Base-by-base conservation (phyloP, 257 asterid species). In the Nicotiana tabacum region DNA sequence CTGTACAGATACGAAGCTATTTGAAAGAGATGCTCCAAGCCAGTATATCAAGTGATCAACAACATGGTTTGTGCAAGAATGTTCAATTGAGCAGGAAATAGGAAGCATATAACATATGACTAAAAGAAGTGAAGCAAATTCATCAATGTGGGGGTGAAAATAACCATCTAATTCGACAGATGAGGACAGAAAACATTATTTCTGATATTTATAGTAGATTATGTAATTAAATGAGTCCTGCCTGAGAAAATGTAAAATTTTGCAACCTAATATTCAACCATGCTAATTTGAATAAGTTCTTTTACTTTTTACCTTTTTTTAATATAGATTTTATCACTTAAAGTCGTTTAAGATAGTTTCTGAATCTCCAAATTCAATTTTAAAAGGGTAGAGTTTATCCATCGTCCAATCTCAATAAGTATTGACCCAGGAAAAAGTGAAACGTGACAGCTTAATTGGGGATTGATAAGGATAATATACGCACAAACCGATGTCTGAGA, bases 1-100 rank as follows among this genome's bases (percentile, higher is more conserved):
- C 3, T 53, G 18, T 53, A 53, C 58, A 13, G 58, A 13, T 18
- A 5, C 12, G 57, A 53, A 53, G 57, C 17, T 12, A 53, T 3
- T 53, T 53, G 57, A 51, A 46, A 11, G 37, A 12, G 78, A 72
- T 72, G 60, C 78, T 72, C 79, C 35, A 46, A 46, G 78, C 79
- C 61, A 48, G 24, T 48, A 74, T 43, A 43, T 43, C 12, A 43
- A 43, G 51, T 43, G 79, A 74, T 27, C 39, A 13, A 48, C 24
- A 72, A 66, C 79, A 74, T 48, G 43, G 37, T 48, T 74, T 39
- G 10, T n/a, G 56, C 62, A 74, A 74, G 79, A 74, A 74, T 74
- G 39, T 74, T 74, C 43, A 74, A 48, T 35, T 72, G 78, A 46
- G 15, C 43, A 74, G 15, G 21, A 74, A 43, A 74, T 74, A 15